phyloP scores from a whole-genome alignment of 1,284 basidiomycete genomes.

The Pseudozyma sp. region DNA sequence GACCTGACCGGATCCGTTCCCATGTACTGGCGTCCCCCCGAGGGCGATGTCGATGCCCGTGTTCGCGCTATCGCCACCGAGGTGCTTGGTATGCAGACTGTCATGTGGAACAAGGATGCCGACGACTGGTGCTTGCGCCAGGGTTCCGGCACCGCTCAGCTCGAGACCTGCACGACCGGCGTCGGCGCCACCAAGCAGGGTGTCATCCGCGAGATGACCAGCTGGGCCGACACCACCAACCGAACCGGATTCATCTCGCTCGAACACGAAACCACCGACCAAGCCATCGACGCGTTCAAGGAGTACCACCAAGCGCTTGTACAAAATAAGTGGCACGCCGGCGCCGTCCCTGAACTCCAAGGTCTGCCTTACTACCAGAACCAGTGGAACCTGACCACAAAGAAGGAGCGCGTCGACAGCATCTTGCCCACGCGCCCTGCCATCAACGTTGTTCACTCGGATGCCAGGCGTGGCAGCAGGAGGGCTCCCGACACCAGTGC shows the following conservation, averaged over 20 bases:
- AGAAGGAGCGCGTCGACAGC: slow-evolving; percentile 34
- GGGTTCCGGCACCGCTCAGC: slow-evolving; percentile 55
- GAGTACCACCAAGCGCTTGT: slow-evolving; percentile 40
- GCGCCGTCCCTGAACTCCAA: slow-evolving; percentile 51
- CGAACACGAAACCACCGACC: slow-evolving; percentile 62
- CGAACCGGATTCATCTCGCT: slow-evolving; percentile 59
- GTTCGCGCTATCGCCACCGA: slow-evolving; percentile 62
- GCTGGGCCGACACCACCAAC: slow-evolving; percentile 41
- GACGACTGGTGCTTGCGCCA: slow-evolving; percentile 63
- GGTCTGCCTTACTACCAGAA: slow-evolving; percentile 61
- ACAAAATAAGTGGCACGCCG: slow-evolving; percentile 47
- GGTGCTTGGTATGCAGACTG: slow-evolving; percentile 61
- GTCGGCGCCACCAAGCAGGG: slow-evolving; percentile 38
- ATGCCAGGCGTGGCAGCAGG: slow-evolving; percentile 33
- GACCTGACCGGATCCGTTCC: slow-evolving; percentile 76
- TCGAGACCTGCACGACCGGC: slow-evolving; percentile 46
- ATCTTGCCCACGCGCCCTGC: slow-evolving; percentile 45
- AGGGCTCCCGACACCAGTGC: slow-evolving; percentile 44
- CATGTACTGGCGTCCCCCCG: slow-evolving; percentile 61
- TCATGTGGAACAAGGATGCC: slow-evolving; percentile 63
- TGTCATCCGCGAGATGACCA: slow-evolving; percentile 44
- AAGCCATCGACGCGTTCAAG: slow-evolving; percentile 57
- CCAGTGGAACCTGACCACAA: slow-evolving; percentile 50
- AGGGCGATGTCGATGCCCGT: slow-evolving; percentile 63
- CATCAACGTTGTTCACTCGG: slow-evolving; percentile 49